Base-by-base conservation (phyloP, 1,284 basidiomycete genomes). In the Cryptococcus floricola region DNA sequence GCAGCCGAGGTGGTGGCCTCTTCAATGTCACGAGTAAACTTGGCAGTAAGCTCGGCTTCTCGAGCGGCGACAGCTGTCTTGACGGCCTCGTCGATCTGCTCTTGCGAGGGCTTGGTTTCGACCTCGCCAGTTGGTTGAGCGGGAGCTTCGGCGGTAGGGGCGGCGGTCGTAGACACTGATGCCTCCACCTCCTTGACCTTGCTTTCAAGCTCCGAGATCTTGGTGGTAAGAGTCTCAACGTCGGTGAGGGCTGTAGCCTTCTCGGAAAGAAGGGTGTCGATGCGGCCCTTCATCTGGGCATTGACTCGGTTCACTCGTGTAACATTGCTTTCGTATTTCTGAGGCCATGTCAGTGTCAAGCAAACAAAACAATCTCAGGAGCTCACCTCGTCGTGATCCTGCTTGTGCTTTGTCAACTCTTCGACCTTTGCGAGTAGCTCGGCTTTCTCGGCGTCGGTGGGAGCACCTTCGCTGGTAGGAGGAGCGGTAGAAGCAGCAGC, bases 301-400 rank as follows among this genome's bases (percentile, higher is more conserved):
- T 71, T 73, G 55, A 53, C 56, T 16, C 66, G 64, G 54, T 75
- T 74, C 55, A 74, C 71, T 57, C 61, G 64, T 14, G 54, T 54
- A 37, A 75, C 68, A 38, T 69, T 62, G n/a, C 60, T 57, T 5
- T 70, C 67, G 63, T 74, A 72, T 55, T 59, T 54, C 67, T 70
- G 48, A 25, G 14, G 13, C 13, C 37, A 18, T 31, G 25, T 48
- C 9, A 13, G 39, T 52, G 23, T 45, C 14, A 49, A 2, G 9
- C 8, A 16, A n/a, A 19, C 14, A 16, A 9, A 10, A 16, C 41
- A 23, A 42, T 42, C 9, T 16, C 7, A 2, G 7, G 41, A 42
- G 52, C 64, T 49, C 27, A 66, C 64, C 53, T 63, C 50, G 45
- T 63, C 63, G 16, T 42, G 37, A 14, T 60, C 59, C 25, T 57